Evolutionary conservation across 140 eudicot genomes (phyloP).

Genomic region (Stevia rebaudiana): DNA sequence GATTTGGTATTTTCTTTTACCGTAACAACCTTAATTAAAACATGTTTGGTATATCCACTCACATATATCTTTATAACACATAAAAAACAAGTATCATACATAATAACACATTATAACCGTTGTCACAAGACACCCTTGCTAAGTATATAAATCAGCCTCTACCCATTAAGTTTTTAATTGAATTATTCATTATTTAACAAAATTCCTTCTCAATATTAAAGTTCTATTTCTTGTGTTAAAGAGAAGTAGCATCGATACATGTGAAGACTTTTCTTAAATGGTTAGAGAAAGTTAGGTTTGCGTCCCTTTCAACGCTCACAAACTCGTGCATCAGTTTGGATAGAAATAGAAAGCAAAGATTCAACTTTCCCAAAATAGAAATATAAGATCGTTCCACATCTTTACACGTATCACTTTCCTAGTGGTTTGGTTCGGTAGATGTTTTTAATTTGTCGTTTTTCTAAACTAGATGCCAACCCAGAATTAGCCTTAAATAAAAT

Average conservation of each 20-base stretch:
- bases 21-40: too few relatives aligned
- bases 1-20: too few relatives aligned
- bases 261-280: constrained; percentile 44
- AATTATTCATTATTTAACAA: neutral
- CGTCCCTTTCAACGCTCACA: constrained; percentile 33
- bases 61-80: too few relatives aligned
- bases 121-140: too few relatives aligned
- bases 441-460: constrained; percentile 29
- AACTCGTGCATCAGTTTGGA: constrained; percentile 36
- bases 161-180: too few relatives aligned
- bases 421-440: constrained; percentile 38
- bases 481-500: constrained; percentile 7
- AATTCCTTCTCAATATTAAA: neutral
- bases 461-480: constrained; percentile 18
- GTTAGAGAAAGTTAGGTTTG: constrained; percentile 58
- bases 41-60: too few relatives aligned
- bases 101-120: too few relatives aligned
- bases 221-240: neutral
- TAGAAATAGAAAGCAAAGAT: constrained; percentile 41
- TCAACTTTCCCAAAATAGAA: constrained; percentile 42
- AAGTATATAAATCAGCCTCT: neutral
- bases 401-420: constrained; percentile 38
- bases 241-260: constrained; percentile 28
- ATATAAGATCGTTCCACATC: constrained; percentile 19
- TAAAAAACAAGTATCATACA: too few relatives aligned